Evolutionary conservation across 2,329 filamentous ascomycete genomes (phyloP), one percentile per base, ranked within the genome.

Genomic region (Claviceps citrina): DNA sequence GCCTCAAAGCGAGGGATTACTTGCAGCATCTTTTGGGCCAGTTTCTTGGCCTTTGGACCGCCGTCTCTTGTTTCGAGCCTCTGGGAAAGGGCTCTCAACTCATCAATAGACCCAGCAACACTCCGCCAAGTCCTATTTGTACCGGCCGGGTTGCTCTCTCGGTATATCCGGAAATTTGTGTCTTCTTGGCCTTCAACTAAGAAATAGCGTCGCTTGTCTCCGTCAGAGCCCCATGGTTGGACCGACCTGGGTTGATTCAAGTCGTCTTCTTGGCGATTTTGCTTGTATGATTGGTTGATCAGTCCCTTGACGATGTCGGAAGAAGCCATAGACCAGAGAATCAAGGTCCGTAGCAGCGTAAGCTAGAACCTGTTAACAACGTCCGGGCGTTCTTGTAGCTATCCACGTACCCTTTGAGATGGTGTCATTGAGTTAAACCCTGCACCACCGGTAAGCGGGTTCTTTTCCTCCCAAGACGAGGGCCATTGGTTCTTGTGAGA

Each of bases 131-230:
- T 85, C 45, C 76, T 63, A 45, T 80, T 80, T 34, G 81, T 73
- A 25, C 80, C 71, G 5, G 78, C 77, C 10, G 84, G 81, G 53
- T 93, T 93, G 61, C 84, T 89, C 61, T 98, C 91, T 39, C 91
- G 75, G 59, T 98, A 98, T 33, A 98, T 74, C 46, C 91, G 76
- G 60, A 98, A 98, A 46, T 82, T 74, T 3, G 89, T 96, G 59
- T 98, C 87, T 51, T 96, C 89, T 49, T 84, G 75, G 10, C 91
- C 91, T 61, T 98, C 91, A 46, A 98, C 75, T 36, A 98, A 68
- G 66, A 82, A 98, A 61, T 96, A 98, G 44, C 86, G 78, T 41
- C 91, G 78, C 66, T 91, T 93, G 51, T 94, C 79, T 47, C 83
- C 84, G 57, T 94, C 87, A 10, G 76, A 73, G 7, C 87, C 87